Evolutionary conservation across 106 monocot species (phyloP), one percentile per base, ranked within the genome.

Genomic region (Triglochin maritima): DNA sequence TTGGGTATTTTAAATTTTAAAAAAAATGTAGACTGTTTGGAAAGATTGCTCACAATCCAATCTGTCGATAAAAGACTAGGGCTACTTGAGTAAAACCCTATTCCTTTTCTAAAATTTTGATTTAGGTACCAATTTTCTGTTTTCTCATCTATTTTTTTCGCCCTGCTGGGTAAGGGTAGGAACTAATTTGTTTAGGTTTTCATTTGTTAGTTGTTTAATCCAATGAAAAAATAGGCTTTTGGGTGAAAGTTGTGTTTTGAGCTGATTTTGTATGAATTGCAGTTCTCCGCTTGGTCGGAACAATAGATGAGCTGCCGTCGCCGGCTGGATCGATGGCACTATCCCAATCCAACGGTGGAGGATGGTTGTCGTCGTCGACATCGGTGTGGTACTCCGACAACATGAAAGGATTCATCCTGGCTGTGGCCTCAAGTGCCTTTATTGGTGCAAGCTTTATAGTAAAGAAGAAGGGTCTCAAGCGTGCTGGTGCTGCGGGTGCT

Each of bases 381-480:
- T 69, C 70, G 44, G 65, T 45, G 15, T 60, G 68, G 17, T 74
- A 78, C 77, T 65, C 74, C 9, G 94, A 87, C 72, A 95, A 95
- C 79, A 57, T 81, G 56, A 90, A 79, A 64, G 94, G 94, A 50
- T 72, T 90, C 57, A 60, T 90, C 60, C 90, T 95, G 63, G 90
- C 94, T 61, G 75, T 95, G 47, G 75, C 64, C 50, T 95, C 94
- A 14, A 83, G 85, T 63, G 90, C 81, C n/a, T 95, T 95, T 83
- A 87, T 95, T 62, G 94, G 94, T 5, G 81, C 85, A 49, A 90
- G 90, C 73, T 95, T 95, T 81, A 95, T 95, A 66, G 58, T 95
- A 60, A 95, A 95, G 85, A 95, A 95, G 81, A 85, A 85, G 76
- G 94, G 94, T 4, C 90, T 95, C 65, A 81, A 76, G 71, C 90